Evolutionary conservation across 305 asterid species (phyloP).

Genomic region (Rubia balearica): DNA sequence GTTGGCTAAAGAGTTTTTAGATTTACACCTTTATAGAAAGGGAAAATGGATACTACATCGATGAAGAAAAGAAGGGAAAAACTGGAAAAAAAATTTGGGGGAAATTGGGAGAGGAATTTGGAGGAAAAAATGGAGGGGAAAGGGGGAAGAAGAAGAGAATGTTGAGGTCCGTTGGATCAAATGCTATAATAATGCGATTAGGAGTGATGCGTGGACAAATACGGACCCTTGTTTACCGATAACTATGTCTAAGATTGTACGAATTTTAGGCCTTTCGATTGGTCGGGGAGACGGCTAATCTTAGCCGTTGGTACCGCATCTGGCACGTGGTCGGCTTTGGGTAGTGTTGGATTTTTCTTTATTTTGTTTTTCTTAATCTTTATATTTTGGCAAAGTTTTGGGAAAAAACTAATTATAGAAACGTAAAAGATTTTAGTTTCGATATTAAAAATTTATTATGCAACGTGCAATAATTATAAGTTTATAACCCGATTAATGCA

Average conservation of each 20-base stretch:
- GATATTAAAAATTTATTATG: too few species aligned
- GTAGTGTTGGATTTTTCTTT: slow-evolving; percentile 4
- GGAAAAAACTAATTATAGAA: too few species aligned
- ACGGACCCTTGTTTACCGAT: slow-evolving; percentile 43
- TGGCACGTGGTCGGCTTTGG: slow-evolving; percentile 30
- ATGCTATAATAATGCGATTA: slow-evolving; percentile 42
- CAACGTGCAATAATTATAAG: too few species aligned
- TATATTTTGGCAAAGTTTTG: not conserved
- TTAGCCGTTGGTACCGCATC: slow-evolving; percentile 28
- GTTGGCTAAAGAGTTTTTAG: not conserved
- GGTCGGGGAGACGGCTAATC: slow-evolving; percentile 34
- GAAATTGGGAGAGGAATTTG: not conserved
- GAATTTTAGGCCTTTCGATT: slow-evolving; percentile 33
- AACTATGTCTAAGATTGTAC: slow-evolving; percentile 22
- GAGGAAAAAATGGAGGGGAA: not conserved
- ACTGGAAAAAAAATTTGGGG: not conserved
- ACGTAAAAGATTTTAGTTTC: too few species aligned
- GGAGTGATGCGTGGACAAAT: slow-evolving; percentile 38
- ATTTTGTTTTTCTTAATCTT: not conserved
- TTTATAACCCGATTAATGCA: too few species aligned
- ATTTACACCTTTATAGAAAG: not conserved
- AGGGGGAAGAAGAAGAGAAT: slow-evolving; percentile 20
- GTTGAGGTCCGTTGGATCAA: slow-evolving; percentile 62
- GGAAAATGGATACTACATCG: not conserved
- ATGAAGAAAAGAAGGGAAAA: not conserved